These are phyloP conservation scores for Debaryomyces nepalensis DNA, from an alignment of 1,139 yeast species.

Conservation along the genomic window DNA sequence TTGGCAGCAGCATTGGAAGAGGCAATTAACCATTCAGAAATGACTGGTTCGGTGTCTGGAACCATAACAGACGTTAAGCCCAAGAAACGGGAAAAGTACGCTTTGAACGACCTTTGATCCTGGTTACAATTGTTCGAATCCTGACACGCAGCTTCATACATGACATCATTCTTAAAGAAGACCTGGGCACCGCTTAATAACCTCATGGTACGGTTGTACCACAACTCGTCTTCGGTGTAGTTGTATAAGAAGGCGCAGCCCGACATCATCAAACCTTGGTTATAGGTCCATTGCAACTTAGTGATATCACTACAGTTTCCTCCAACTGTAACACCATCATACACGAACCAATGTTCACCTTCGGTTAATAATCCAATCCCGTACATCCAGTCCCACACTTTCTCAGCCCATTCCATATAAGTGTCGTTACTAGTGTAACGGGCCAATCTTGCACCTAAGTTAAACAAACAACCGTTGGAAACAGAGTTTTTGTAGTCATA, in stretches of 20 bases:
- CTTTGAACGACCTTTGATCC: slow-evolving; percentile 91
- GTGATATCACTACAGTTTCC: slow-evolving; percentile 66
- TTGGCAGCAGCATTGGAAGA: slow-evolving; percentile 80
- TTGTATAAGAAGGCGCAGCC: slow-evolving; percentile 87
- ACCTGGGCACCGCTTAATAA: slow-evolving; percentile 55
- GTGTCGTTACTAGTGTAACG: slow-evolving; percentile 76
- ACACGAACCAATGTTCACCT: slow-evolving; percentile 54
- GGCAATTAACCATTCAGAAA: slow-evolving; percentile 55
- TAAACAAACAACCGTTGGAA: slow-evolving; percentile 88
- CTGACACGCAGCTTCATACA: slow-evolving; percentile 88
- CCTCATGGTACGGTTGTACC: slow-evolving; percentile 66
- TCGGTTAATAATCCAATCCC: slow-evolving; percentile 60
- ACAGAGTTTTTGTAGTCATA: slow-evolving; percentile 91
- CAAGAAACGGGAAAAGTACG: slow-evolving; percentile 75
- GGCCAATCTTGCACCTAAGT: slow-evolving; percentile 84
- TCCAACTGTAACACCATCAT: slow-evolving; percentile 78
- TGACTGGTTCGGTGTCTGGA: slow-evolving; percentile 61
- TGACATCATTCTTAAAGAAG: slow-evolving; percentile 62
- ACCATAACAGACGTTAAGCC: slow-evolving; percentile 75
- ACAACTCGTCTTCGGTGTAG: slow-evolving; percentile 64
- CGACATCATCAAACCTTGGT: slow-evolving; percentile 76
- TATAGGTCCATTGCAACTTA: slow-evolving; percentile 81
- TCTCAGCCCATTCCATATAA: slow-evolving; percentile 80
- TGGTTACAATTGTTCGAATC: slow-evolving; percentile 65
- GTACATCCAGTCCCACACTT: slow-evolving; percentile 81